These are phyloP conservation scores for Globisporangium iwayamae DNA, from an alignment of 352 stramenopile genomes.

Conservation along the genomic window DNA sequence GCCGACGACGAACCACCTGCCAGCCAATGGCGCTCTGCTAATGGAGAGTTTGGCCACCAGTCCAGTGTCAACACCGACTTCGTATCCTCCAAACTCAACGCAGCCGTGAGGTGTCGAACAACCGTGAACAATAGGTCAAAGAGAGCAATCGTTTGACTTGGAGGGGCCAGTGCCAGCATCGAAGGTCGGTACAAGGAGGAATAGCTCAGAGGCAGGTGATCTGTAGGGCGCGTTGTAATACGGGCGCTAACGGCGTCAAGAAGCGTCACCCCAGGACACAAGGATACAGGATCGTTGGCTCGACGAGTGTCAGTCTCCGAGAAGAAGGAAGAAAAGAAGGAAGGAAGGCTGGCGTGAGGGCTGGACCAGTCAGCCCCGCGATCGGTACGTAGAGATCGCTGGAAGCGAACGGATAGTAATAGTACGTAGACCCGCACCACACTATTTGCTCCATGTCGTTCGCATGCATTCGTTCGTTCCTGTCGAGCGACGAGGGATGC, in stretches of 20 bases:
- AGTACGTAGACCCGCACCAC: neutral
- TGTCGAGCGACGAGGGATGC: too few species aligned
- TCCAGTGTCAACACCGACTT: constrained; percentile 17
- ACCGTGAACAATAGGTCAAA: neutral
- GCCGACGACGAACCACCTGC: constrained; percentile 4
- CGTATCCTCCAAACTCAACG: constrained; percentile 13
- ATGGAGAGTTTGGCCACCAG: constrained; percentile 23
- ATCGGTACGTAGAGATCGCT: neutral
- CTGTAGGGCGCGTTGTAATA: neutral
- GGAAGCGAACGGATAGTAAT: neutral
- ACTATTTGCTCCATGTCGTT: neutral
- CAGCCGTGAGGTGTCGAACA: constrained; percentile 4
- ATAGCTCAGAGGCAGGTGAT: neutral
- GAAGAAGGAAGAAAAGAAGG: neutral
- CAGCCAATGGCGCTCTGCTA: constrained; percentile 6
- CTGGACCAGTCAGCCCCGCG: neutral
- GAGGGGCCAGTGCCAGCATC: neutral
- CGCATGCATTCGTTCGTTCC: neutral
- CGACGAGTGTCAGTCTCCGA: neutral
- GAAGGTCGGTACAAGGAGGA: neutral
- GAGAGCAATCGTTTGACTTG: neutral
- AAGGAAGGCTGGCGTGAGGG: neutral
- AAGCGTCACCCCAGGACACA: neutral
- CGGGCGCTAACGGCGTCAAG: neutral
- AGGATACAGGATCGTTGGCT: neutral